Evolutionary conservation across 2,329 filamentous ascomycete species (phyloP).

Genomic region (Trichoderma sp.): DNA sequence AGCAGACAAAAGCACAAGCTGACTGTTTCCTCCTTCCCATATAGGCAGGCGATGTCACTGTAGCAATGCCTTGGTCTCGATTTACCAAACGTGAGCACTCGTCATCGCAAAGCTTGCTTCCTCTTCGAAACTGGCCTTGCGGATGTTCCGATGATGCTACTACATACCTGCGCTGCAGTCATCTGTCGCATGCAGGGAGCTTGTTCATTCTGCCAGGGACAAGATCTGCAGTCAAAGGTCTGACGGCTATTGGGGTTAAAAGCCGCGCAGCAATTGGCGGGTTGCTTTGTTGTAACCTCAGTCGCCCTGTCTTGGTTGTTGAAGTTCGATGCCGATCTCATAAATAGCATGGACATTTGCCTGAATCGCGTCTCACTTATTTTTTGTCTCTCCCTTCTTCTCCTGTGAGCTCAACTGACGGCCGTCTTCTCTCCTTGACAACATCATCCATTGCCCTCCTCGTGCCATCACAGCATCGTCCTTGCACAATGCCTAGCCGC

Average conservation of each 20-base stretch:
- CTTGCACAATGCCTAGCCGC: constrained; percentile 16
- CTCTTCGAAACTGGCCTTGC: neutral
- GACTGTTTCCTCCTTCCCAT: constrained; percentile 24
- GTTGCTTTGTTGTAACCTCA: neutral
- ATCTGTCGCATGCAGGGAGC: neutral
- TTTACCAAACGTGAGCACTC: neutral
- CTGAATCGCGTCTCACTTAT: neutral
- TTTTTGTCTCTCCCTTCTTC: neutral
- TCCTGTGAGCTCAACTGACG: neutral
- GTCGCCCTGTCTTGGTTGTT: neutral
- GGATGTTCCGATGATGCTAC: neutral
- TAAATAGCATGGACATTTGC: constrained; percentile 20
- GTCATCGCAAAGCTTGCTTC: constrained; percentile 8
- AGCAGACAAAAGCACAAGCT: neutral
- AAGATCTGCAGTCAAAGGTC: constrained; percentile 13
- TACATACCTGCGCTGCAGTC: no score
- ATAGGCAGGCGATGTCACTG: constrained; percentile 25
- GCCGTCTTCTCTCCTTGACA: neutral
- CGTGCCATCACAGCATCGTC: neutral
- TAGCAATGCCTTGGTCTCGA: constrained; percentile 2
- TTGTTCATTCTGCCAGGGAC: neutral
- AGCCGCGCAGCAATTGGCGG: neutral
- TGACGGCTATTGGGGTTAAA: constrained; percentile 15
- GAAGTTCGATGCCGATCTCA: constrained; percentile 23
- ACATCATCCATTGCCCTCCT: neutral